Conservation (phyloP, 305 asterid genomes). For the Fraxinus ornus region DNA sequence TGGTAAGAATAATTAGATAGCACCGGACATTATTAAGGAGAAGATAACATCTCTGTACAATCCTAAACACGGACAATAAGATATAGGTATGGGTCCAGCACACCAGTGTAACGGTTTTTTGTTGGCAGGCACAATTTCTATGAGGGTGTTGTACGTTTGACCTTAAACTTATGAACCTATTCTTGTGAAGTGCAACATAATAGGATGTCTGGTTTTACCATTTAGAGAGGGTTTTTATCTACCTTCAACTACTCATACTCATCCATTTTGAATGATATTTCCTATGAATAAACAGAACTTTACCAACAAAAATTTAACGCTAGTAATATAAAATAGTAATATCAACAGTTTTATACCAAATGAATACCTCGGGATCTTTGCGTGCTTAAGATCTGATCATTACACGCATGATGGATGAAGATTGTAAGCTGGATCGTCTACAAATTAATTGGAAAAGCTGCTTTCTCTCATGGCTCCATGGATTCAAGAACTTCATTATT, state of each 20-base stretch:
- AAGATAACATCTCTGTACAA: background rate
- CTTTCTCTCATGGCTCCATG: slow-evolving; percentile 42
- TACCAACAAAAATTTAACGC: slow-evolving; percentile 24
- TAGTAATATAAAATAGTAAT: background rate
- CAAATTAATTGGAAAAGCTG: slow-evolving; percentile 8
- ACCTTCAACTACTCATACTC: slow-evolving; percentile 20
- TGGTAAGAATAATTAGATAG: background rate
- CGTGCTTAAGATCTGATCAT: background rate
- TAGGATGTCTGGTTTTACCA: background rate
- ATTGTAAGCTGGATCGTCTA: slow-evolving; percentile 18
- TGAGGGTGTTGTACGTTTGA: background rate
- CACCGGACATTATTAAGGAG: background rate
- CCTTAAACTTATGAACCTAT: background rate
- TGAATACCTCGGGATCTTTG: slow-evolving; percentile 21
- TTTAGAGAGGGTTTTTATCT: background rate
- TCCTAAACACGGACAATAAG: background rate
- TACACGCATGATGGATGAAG: background rate
- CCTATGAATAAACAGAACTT: slow-evolving; percentile 27
- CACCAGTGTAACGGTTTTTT: background rate
- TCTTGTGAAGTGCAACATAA: background rate
- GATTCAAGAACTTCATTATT: slow-evolving; percentile 70
- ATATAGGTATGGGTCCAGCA: background rate
- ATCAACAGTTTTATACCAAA: slow-evolving; percentile 32
- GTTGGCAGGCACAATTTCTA: background rate
- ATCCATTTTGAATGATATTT: slow-evolving; percentile 31